Percentiles rank a stretch among this genome's conserved stretches.
Evolutionary conservation across 2,329 filamentous ascomycete genomes (phyloP).

Genomic region (Trichoderma arundinaceum): DNA sequence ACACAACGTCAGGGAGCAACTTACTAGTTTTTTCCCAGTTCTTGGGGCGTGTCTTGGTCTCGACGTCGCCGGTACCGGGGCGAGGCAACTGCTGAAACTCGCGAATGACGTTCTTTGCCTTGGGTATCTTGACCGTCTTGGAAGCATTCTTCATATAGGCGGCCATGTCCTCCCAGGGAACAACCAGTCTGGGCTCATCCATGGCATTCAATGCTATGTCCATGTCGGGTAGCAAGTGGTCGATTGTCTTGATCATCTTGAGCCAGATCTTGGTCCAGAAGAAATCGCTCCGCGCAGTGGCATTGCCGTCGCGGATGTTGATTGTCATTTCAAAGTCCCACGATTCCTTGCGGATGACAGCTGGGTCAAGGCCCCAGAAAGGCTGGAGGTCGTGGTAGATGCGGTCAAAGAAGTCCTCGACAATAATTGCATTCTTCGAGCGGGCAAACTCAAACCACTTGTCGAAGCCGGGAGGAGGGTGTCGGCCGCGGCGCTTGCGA

Average conservation of each 20-base stretch:
- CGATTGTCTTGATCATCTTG: slow-evolving; percentile 58
- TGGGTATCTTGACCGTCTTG: slow-evolving; percentile 51
- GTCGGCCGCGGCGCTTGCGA: slow-evolving; percentile 61
- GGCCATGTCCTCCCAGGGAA: slow-evolving; percentile 67
- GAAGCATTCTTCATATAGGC: slow-evolving; percentile 59
- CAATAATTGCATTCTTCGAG: slow-evolving; percentile 57
- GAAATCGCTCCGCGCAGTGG: slow-evolving; percentile 59
- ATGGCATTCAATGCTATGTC: slow-evolving; percentile 70
- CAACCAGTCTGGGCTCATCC: slow-evolving; percentile 69
- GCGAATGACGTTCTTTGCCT: slow-evolving; percentile 52
- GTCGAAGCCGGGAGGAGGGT: slow-evolving; percentile 68
- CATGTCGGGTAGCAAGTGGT: slow-evolving; percentile 67
- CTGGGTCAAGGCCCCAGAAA: slow-evolving; percentile 60
- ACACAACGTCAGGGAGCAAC: background rate
- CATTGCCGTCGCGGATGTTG: slow-evolving; percentile 59
- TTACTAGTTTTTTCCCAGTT: slow-evolving; percentile 56
- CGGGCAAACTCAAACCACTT: slow-evolving; percentile 64
- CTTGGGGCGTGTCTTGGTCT: slow-evolving; percentile 47
- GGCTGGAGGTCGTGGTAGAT: slow-evolving; percentile 66
- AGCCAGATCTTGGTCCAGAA: slow-evolving; percentile 65
- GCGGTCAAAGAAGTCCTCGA: slow-evolving; percentile 69
- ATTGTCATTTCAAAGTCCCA: slow-evolving; percentile 66
- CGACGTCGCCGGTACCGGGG: slow-evolving; percentile 46
- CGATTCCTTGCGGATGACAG: slow-evolving; percentile 57
- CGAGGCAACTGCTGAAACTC: slow-evolving; percentile 52